A percentile compares a stretch with the other conserved stretches of the same genome.
phyloP scores from a whole-genome alignment of 805 yeast species.

The Starmerella lactis-condensi region DNA sequence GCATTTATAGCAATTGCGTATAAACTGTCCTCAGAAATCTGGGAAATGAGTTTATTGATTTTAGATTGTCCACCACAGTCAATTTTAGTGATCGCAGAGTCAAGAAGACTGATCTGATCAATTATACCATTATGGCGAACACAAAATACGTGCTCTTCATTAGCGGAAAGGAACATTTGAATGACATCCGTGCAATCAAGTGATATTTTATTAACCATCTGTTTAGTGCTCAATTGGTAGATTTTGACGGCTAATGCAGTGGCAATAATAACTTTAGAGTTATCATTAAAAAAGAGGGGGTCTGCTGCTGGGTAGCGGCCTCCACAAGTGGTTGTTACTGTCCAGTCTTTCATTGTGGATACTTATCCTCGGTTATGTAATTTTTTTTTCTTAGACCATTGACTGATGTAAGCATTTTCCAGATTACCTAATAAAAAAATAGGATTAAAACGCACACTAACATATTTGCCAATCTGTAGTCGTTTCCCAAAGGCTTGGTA shows the following conservation, averaged over 20 bases:
- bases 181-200: conserved; percentile 20
- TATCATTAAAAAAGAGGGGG: conserved; percentile 24
- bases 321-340: conserved; percentile 21
- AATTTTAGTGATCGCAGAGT: conserved; percentile 3
- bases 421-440: too few species aligned
- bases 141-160: conserved; percentile 19
- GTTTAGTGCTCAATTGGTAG: conserved; percentile 22
- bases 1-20: conserved; percentile 5
- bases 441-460: too few species aligned
- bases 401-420: too few species aligned
- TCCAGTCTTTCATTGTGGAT: conserved; percentile 17
- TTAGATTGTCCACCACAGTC: conserved; percentile 5
- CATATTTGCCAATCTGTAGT: too few species aligned
- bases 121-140: conserved; percentile 13
- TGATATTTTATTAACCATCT: conserved; percentile 21
- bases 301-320: conserved; percentile 23
- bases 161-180: conserved; percentile 19
- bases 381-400: too few species aligned
- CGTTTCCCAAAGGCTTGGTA: too few species aligned
- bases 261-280: conserved; percentile 22
- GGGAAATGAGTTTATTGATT: conserved; percentile 9
- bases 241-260: conserved; percentile 24
- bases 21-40: background rate
- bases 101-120: conserved; percentile 11
- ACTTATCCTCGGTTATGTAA: too few species aligned